Conservation (phyloP, 1,284 basidiomycete species). For the Xerocomus amazonicus region DNA sequence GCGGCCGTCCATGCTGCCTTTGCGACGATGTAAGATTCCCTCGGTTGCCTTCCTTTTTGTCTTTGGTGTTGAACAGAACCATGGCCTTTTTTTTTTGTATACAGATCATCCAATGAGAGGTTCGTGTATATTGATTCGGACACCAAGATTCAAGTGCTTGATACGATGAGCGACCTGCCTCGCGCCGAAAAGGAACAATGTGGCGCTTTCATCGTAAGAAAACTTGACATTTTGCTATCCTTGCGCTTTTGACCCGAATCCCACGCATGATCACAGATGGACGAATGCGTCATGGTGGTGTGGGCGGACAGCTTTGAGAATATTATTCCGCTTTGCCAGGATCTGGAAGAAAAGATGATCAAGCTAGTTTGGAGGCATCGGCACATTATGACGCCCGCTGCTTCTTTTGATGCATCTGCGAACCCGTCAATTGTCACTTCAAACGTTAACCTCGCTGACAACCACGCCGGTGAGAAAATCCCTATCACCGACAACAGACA, state of each 20-base stretch:
- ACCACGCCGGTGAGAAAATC: constrained; percentile 20
- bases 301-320: constrained; percentile 75
- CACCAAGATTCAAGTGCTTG: constrained; percentile 69
- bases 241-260: constrained; percentile 1
- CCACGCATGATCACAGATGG: constrained; percentile 45
- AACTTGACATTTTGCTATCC: background rate
- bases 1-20: constrained; percentile 80
- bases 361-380: constrained; percentile 66
- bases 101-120: constrained; percentile 10
- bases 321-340: constrained; percentile 66
- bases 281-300: constrained; percentile 69
- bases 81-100: background rate
- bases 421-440: constrained; percentile 39
- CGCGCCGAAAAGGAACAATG: constrained; percentile 80
- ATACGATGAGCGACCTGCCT: constrained; percentile 63
- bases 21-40: constrained; percentile 32
- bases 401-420: constrained; percentile 17
- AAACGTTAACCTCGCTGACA: constrained; percentile 52
- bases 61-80: too few relatives aligned
- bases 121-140: constrained; percentile 63
- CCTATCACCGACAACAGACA: constrained; percentile 34
- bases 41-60: too few relatives aligned
- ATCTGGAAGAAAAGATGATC: constrained; percentile 78
- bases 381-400: constrained; percentile 12
- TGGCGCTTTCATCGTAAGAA: constrained; percentile 76